These are phyloP conservation scores for Notholithocarpus densiflorus DNA, from an alignment of 306 rosid species.

Conservation along the genomic window DNA sequence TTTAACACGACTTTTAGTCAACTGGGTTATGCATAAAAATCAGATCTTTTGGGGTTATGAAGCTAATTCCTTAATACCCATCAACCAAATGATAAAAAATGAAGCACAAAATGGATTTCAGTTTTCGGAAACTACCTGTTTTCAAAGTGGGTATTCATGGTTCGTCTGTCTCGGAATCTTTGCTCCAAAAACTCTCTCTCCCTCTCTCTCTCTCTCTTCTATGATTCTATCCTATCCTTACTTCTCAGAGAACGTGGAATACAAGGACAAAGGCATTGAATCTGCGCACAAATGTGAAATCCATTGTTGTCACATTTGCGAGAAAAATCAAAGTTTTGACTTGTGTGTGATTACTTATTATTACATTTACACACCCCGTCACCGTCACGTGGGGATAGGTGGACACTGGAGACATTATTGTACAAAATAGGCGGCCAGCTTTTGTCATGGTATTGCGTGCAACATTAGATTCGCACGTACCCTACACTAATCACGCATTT, in stretches of 20 bases:
- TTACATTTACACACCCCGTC: not conserved
- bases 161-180: not conserved
- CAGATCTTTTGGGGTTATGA: slow-evolving; percentile 7
- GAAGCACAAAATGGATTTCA: not conserved
- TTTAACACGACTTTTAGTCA: not conserved
- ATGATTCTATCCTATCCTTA: not conserved
- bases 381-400: not conserved
- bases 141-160: not conserved
- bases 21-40: slow-evolving; percentile 4
- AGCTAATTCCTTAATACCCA: not conserved
- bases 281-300: not conserved
- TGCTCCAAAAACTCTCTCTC: not conserved
- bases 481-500: not conserved
- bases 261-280: not conserved
- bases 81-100: not conserved
- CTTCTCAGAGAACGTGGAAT: not conserved
- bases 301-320: not conserved
- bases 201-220: not conserved
- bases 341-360: not conserved
- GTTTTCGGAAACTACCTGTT: not conserved
- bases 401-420: not conserved
- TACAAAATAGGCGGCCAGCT: not conserved
- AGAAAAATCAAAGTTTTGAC: not conserved
- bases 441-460: not conserved
- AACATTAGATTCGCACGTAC: not conserved